Evolutionary conservation across 2,329 filamentous ascomycete species (phyloP).

Genomic region (Fonsecaea nubica): DNA sequence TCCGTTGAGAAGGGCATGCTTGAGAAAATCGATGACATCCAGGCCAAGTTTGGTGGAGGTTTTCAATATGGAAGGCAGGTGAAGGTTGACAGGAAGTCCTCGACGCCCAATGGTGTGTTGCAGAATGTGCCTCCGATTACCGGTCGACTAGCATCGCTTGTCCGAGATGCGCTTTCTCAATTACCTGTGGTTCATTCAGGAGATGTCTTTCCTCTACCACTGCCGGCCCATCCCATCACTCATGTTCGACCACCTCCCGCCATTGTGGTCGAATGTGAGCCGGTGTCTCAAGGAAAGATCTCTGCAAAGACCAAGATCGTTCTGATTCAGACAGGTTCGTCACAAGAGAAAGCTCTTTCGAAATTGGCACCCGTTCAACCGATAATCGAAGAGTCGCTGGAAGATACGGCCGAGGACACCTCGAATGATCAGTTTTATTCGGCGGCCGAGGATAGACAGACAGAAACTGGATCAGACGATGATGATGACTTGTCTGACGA

Average conservation of each 20-base stretch:
- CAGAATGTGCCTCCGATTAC: constrained; percentile 34
- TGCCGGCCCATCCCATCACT: constrained; percentile 81
- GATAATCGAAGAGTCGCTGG: constrained; percentile 65
- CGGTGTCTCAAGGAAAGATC: constrained; percentile 85
- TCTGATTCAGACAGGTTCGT: constrained; percentile 63
- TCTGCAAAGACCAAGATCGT: constrained; percentile 82
- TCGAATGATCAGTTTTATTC: constrained; percentile 93
- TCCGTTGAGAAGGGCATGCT: constrained; percentile 82
- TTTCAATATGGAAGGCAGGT: constrained; percentile 40
- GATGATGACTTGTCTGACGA: constrained; percentile 64
- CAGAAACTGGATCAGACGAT: constrained; percentile 50
- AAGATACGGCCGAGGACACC: constrained; percentile 75
- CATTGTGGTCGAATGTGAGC: constrained; percentile 90
- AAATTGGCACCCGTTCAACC: constrained; percentile 56
- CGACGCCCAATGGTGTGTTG: constrained; percentile 26
- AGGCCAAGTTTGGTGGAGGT: constrained; percentile 78
- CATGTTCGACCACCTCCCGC: constrained; percentile 84
- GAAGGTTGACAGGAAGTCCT: constrained; percentile 31
- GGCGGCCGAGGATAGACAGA: constrained; percentile 76
- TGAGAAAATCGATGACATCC: constrained; percentile 79
- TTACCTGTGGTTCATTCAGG: constrained; percentile 81
- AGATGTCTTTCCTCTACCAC: constrained; percentile 79
- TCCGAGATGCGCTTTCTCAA: constrained; percentile 75
- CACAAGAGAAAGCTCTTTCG: constrained; percentile 50
- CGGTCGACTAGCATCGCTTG: constrained; percentile 53